Base-by-base conservation (phyloP, 2,329 filamentous ascomycete species). In the Aaosphaeria pasadenensis region DNA sequence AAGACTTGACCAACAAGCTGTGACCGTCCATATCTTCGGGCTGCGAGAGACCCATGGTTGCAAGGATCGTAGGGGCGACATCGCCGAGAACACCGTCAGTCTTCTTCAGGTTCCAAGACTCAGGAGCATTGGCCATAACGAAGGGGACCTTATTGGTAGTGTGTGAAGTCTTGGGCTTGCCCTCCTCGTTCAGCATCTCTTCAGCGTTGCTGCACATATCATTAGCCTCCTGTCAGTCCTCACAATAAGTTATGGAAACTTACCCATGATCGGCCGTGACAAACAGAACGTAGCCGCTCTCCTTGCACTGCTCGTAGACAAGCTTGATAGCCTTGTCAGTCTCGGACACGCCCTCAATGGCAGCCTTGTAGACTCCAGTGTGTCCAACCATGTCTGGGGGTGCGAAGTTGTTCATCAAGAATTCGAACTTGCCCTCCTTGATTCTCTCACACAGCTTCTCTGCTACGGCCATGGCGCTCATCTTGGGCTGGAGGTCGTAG, bases 341-440 rank as follows among this genome's bases (percentile, higher is more conserved):
- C 58, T 92, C 86, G 58, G 85, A 80, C 60, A 87, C 87, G 62
- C 86, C 94, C 65, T 94, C 69, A 54, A 99, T 86, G 48, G 94
- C 94, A 30, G 94, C 92, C 63, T 97, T 87, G 75, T 97, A 97
- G 51, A 96, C 91, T 68, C 94, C 94, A 7, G 94, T 99, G 78
- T 99, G 94, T 60, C 94, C 94, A 57, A 99, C 94, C 94, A 99
- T 99, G 77, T 99, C 94, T 13, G 94, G 94, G 39, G 94, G 94
- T 39, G 94, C 94, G 74, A 99, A 97, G 84, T 99, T 99, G 85
- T 97, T 96, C 94, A 99, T 99, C 73, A 99, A 80, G 69, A 99
- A 97, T 67, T 94, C 91, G 75, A 91, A 96, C 68, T 88, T 85
- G 66, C 87, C 84, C 72, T 95, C 89, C 29, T 73, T 82, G 57